These are phyloP conservation scores for Suillus fuscotomentosus DNA, from an alignment of 768 basidiomycete species.

Conservation along the genomic window DNA sequence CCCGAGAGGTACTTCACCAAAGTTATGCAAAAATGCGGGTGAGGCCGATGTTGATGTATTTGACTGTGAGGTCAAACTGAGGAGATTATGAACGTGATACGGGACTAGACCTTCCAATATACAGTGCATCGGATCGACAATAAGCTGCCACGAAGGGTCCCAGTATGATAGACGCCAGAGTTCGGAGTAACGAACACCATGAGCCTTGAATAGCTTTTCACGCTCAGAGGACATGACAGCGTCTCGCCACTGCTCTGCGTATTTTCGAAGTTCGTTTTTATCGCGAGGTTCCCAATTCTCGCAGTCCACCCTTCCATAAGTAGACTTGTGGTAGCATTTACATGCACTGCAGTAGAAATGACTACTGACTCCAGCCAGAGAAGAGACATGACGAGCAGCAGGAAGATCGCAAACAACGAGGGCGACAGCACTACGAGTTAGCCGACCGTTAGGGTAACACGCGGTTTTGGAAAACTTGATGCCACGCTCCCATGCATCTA, in stretches of 20 bases:
- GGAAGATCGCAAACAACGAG: constrained; percentile 23
- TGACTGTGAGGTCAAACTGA: background rate
- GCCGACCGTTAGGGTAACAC: constrained; percentile 9
- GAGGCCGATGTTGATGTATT: background rate
- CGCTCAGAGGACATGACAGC: constrained; percentile 4
- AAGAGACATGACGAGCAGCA: too few relatives aligned
- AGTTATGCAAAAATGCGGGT: background rate
- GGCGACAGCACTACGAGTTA: constrained; percentile 17
- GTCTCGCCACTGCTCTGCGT: constrained; percentile 10
- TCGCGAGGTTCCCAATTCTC: constrained; percentile 14
- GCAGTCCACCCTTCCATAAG: constrained; percentile 5
- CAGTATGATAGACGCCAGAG: constrained; percentile 20
- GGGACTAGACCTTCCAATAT: background rate
- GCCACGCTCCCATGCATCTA: constrained; percentile 14
- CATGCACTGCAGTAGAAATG: too few relatives aligned
- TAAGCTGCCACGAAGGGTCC: constrained; percentile 12
- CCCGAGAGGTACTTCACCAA: background rate
- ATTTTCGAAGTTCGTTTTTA: constrained; percentile 5
- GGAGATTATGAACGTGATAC: background rate
- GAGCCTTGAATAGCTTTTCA: constrained; percentile 10
- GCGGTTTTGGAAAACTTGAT: constrained; percentile 14
- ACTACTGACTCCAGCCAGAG: too few relatives aligned
- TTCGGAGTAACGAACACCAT: constrained; percentile 15
- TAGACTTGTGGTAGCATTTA: background rate
- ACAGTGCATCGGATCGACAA: constrained; percentile 21